These are phyloP conservation scores for Fusarium concolor DNA, from an alignment of 2,329 filamentous ascomycete species.

Conservation along the genomic window DNA sequence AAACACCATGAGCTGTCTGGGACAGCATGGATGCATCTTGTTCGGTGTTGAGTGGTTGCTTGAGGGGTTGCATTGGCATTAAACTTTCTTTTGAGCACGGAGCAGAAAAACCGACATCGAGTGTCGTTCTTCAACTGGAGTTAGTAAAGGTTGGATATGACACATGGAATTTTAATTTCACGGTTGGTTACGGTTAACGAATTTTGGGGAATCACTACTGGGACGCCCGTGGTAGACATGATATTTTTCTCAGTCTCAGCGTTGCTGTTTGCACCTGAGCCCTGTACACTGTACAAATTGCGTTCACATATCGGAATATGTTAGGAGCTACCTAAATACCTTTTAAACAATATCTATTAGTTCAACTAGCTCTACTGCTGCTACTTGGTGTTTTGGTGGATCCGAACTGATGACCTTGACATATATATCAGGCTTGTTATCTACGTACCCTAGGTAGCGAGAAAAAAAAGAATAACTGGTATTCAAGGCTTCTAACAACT, in stretches of 20 bases:
- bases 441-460: no score
- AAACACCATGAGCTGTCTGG: background rate
- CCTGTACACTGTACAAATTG: background rate
- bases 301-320: background rate
- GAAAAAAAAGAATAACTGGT: no score
- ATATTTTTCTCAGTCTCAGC: background rate
- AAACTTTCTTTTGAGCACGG: background rate
- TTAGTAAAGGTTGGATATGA: conserved; percentile 7
- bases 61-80: conserved; percentile 8
- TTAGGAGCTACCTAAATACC: background rate
- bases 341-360: background rate
- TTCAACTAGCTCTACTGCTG: no score
- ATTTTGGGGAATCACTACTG: background rate
- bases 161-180: background rate
- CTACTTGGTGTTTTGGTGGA: no score
- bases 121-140: conserved; percentile 8
- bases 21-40: conserved; percentile 15
- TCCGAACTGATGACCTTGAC: no score
- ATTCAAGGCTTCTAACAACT: no score
- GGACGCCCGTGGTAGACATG: background rate
- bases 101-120: conserved; percentile 2
- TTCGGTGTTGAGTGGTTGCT: conserved; percentile 14
- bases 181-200: background rate
- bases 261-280: background rate
- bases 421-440: no score